Conservation (phyloP, 2,329 filamentous ascomycete genomes). For the Botrytis fragariae region DNA sequence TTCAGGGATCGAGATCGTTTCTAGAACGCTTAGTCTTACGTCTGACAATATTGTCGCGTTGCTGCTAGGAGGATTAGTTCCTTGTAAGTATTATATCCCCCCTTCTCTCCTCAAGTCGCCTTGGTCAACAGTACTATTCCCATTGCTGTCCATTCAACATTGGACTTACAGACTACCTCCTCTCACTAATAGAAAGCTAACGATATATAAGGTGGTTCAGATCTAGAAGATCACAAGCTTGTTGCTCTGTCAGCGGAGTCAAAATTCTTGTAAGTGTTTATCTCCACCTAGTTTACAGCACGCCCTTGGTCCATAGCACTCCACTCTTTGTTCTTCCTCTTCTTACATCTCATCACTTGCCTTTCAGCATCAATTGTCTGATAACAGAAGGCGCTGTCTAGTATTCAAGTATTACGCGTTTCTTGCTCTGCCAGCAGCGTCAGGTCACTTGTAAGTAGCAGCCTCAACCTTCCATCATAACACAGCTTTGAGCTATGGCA, state of each 20-base stretch:
- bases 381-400: not conserved
- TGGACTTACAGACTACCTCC: not conserved
- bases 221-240: not conserved
- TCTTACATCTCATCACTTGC: not conserved
- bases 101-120: not conserved
- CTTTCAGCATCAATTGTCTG: not conserved
- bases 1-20: not conserved
- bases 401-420: not conserved
- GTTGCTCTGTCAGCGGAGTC: not conserved
- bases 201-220: not conserved
- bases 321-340: not conserved
- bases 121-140: not conserved
- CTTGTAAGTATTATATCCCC: not conserved
- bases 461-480: not conserved
- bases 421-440: not conserved
- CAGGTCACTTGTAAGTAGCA: not conserved
- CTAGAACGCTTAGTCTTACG: not conserved
- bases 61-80: not conserved
- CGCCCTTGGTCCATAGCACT: not conserved
- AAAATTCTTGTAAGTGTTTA: not conserved
- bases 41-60: not conserved
- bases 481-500: not conserved
- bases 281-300: not conserved
- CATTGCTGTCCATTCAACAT: not conserved
- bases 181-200: not conserved